A percentile compares a stretch with the other conserved stretches of the same genome.
phyloP scores from a whole-genome alignment of 306 rosid genomes.

The Quercus rubra region DNA sequence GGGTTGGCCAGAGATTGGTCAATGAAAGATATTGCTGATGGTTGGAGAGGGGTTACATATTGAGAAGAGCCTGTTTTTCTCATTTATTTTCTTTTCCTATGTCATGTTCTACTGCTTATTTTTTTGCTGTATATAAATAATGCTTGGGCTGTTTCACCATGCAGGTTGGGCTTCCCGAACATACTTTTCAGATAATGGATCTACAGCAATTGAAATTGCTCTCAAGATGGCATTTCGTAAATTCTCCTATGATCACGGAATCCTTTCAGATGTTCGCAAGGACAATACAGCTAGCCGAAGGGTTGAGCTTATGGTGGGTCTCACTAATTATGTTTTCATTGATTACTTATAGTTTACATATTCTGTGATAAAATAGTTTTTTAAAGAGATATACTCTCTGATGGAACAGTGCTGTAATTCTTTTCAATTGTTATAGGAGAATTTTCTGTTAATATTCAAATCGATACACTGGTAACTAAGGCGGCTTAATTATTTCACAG shows the following conservation, averaged over 20 bases:
- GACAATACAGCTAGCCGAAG: conserved; percentile 41
- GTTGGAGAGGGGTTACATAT: not conserved
- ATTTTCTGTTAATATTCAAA: not conserved
- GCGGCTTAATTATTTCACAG: conserved; percentile 43
- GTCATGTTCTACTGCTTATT: conserved; percentile 12
- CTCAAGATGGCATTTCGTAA: conserved; percentile 98
- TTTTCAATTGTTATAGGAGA: not conserved
- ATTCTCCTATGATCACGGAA: conserved; percentile 67
- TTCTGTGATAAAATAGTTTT: not conserved
- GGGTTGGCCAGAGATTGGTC: not conserved
- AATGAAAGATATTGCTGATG: conserved; percentile 1
- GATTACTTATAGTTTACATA: conserved; percentile 6
- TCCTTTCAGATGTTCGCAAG: conserved; percentile 35
- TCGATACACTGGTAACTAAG: conserved; percentile 4
- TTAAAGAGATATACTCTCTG: not conserved
- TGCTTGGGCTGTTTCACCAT: conserved; percentile 9
- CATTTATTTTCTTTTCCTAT: not conserved
- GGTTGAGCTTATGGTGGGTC: conserved; percentile 62
- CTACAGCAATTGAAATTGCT: conserved; percentile 97
- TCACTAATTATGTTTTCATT: conserved; percentile 23
- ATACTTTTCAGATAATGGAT: conserved; percentile 92
- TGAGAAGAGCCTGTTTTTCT: conserved; percentile 14
- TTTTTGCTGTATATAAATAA: conserved; percentile 4
- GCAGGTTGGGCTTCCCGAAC: conserved; percentile 93
- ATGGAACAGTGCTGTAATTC: not conserved